phyloP scores from a whole-genome alignment of 2,329 filamentous ascomycete species.

The Diaporthe citri region DNA sequence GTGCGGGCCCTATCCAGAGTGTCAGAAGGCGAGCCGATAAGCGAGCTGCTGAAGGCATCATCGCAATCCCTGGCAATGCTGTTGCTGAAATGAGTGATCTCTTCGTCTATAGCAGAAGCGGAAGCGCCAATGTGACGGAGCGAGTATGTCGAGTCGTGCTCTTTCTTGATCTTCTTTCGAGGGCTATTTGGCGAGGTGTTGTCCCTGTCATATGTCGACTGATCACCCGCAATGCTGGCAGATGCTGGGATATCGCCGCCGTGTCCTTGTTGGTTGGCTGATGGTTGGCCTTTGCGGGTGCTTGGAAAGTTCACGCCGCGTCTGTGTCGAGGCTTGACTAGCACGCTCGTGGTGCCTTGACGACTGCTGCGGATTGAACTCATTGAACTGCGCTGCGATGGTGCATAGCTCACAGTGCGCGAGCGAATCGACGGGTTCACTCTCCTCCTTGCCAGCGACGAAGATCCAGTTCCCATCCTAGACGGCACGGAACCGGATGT shows the following conservation, averaged over 20 bases:
- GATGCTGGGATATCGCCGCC: conserved; percentile 42
- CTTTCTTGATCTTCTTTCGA: conserved; percentile 39
- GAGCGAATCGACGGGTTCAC: conserved; percentile 37
- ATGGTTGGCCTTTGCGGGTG: conserved; percentile 53
- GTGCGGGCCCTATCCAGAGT: conserved; percentile 44
- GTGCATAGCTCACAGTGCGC: conserved; percentile 44
- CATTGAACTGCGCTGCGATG: conserved; percentile 57
- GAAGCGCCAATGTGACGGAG: conserved; percentile 26
- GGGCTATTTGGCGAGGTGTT: conserved; percentile 43
- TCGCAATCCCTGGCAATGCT: conserved; percentile 92
- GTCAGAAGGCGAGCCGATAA: conserved; percentile 52
- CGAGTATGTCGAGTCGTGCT: conserved; percentile 24
- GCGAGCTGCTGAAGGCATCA: conserved; percentile 84
- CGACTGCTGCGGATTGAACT: conserved; percentile 63
- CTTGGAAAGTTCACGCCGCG: conserved; percentile 68
- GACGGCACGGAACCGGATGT: conserved; percentile 50
- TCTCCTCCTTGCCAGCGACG: conserved; percentile 37
- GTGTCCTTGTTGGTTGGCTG: conserved; percentile 36
- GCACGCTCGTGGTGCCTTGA: conserved; percentile 57
- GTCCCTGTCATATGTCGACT: conserved; percentile 45
- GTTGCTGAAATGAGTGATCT: conserved; percentile 84
- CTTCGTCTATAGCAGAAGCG: conserved; percentile 62
- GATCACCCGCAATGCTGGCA: conserved; percentile 48
- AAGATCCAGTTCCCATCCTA: conserved; percentile 41
- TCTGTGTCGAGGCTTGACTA: conserved; percentile 61